phyloP scores from a whole-genome alignment of 768 basidiomycete species.

The Psilocybe azurescens region DNA sequence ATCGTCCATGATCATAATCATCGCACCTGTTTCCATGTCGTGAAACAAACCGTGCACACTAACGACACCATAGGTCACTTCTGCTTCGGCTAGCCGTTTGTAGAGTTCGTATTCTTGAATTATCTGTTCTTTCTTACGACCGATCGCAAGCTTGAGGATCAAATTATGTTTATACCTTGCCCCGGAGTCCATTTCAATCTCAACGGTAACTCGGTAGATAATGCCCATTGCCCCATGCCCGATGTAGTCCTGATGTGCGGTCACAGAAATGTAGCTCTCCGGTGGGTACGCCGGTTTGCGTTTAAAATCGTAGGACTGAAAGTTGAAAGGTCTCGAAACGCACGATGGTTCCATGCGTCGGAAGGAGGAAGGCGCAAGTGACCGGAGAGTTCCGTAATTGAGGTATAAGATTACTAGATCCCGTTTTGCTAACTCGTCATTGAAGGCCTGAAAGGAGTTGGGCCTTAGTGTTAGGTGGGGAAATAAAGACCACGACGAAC shows the following conservation, averaged over 20 bases:
- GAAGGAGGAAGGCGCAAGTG: slow-evolving; percentile 8
- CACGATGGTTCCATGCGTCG: slow-evolving; percentile 6
- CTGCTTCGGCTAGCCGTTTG: background rate
- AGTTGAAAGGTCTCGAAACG: background rate
- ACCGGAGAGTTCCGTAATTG: slow-evolving; percentile 1
- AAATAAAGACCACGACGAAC: background rate
- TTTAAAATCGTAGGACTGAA: background rate
- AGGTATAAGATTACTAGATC: slow-evolving; percentile 4
- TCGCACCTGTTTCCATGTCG: slow-evolving; percentile 9
- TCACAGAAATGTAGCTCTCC: background rate
- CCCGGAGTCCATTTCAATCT: background rate
- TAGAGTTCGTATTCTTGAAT: slow-evolving; percentile 9
- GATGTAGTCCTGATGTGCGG: background rate
- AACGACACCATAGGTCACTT: background rate
- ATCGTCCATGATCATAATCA: slow-evolving; percentile 13
- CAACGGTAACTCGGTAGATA: background rate
- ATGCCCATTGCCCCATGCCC: slow-evolving; percentile 2
- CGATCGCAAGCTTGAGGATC: slow-evolving; percentile 8
- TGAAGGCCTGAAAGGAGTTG: background rate
- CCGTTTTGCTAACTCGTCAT: background rate
- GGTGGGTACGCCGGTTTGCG: background rate
- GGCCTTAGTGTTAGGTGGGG: background rate
- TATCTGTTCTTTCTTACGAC: background rate
- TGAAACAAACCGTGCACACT: slow-evolving; percentile 15
- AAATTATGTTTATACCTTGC: background rate